Conservation (phyloP, 805 yeast species). For the Kodamaea lidongshanica region DNA sequence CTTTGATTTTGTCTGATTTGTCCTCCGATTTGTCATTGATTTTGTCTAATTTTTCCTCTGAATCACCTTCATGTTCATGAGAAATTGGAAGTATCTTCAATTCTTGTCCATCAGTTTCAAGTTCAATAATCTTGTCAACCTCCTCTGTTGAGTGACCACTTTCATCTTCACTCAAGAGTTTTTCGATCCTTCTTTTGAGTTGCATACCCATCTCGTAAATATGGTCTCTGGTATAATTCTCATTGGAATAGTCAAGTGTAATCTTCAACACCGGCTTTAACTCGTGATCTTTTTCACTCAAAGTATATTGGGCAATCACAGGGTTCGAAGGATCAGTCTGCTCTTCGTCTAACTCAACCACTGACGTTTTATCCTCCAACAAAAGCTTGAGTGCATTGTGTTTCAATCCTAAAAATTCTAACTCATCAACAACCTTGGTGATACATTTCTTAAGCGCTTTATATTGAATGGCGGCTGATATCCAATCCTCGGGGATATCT, state of each 20-base stretch:
- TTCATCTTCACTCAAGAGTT: slow-evolving; percentile 18
- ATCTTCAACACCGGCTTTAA: slow-evolving; percentile 37
- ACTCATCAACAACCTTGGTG: slow-evolving; percentile 57
- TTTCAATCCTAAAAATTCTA: slow-evolving; percentile 51
- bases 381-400: slow-evolving; percentile 37
- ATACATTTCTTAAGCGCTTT: slow-evolving; percentile 65
- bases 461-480: slow-evolving; percentile 62
- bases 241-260: slow-evolving; percentile 26
- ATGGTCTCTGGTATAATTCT: slow-evolving; percentile 27
- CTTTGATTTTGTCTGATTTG: slow-evolving; percentile 16
- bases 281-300: slow-evolving; percentile 17
- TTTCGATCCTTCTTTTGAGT: slow-evolving; percentile 23
- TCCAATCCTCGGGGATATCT: slow-evolving; percentile 63
- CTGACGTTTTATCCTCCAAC: slow-evolving; percentile 23
- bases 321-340: slow-evolving; percentile 34
- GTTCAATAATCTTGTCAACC: neutral
- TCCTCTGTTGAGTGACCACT: slow-evolving; percentile 12
- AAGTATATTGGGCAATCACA: slow-evolving; percentile 37
- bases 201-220: slow-evolving; percentile 25
- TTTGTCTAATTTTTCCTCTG: slow-evolving; percentile 2
- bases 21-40: neutral
- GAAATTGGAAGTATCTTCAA: slow-evolving; percentile 1
- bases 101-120: neutral
- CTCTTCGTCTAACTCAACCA: slow-evolving; percentile 28
- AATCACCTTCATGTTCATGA: slow-evolving; percentile 2